Evolutionary conservation across 768 basidiomycete genomes (phyloP).

Genomic region (Amanita pseudoporphyria): DNA sequence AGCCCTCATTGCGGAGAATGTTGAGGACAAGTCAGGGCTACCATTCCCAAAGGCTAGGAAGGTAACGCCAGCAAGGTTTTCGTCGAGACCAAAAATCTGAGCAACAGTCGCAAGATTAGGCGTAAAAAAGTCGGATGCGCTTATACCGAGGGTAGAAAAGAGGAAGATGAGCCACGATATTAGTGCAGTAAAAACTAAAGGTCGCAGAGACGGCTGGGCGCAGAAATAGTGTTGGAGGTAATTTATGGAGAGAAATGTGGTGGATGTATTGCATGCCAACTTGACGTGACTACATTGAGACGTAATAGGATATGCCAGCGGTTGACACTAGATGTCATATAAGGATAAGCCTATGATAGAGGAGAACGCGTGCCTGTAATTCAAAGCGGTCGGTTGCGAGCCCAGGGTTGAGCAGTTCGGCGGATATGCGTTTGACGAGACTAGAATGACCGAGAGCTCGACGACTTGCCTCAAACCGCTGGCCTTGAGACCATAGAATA

Average conservation of each 20-base stretch:
- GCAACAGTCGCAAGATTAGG: constrained; percentile 92
- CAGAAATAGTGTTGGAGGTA: constrained; percentile 72
- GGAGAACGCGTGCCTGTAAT: constrained; percentile 17
- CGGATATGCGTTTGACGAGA: constrained; percentile 33
- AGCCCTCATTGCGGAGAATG: constrained; percentile 85
- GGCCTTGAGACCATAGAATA: constrained; percentile 55
- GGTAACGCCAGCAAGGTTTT: constrained; percentile 93
- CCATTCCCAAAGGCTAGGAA: constrained; percentile 97
- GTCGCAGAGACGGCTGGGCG: constrained; percentile 41
- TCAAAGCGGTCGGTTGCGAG: constrained; percentile 10
- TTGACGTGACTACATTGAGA: constrained; percentile 61
- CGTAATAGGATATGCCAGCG: constrained; percentile 39
- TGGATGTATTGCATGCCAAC: constrained; percentile 43
- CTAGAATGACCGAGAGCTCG: constrained; percentile 19
- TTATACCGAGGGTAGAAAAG: constrained; percentile 92
- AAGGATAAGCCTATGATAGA: constrained; percentile 4
- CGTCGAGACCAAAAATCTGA: constrained; percentile 75
- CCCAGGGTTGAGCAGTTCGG: constrained; percentile 24
- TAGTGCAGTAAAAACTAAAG: constrained; percentile 52
- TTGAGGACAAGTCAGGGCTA: constrained; percentile 93
- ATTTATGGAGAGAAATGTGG: constrained; percentile 60
- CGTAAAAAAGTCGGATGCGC: constrained; percentile 95
- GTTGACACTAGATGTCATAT: constrained; percentile 45
- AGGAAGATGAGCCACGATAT: constrained; percentile 81
- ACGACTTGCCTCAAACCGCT: constrained; percentile 17